Percentiles rank a stretch among this genome's conserved stretches.
Conservation (phyloP, 176 grass and related monocot genomes). For the Carex parvula region DNA sequence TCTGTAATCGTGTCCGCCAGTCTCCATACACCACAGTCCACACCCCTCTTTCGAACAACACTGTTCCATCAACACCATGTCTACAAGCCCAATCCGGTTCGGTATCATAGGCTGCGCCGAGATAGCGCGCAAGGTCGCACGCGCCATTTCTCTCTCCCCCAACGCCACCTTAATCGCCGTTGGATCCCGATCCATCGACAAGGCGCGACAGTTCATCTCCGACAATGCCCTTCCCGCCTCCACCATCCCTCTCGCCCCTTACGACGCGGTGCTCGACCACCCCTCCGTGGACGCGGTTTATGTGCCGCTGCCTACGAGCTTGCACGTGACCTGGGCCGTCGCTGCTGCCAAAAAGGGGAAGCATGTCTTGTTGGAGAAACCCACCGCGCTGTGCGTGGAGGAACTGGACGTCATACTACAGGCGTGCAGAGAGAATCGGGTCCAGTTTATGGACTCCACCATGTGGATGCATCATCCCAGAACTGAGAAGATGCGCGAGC, state of each 20-base stretch:
- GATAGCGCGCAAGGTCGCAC: slow-evolving; percentile 67
- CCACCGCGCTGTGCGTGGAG: slow-evolving; percentile 58
- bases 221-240: slow-evolving; percentile 35
- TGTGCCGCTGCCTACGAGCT: slow-evolving; percentile 68
- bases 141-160: slow-evolving; percentile 51
- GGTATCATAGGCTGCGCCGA: slow-evolving; percentile 72
- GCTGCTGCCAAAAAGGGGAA: slow-evolving; percentile 52
- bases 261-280: slow-evolving; percentile 68
- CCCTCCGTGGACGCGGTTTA: slow-evolving; percentile 68
- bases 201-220: slow-evolving; percentile 57
- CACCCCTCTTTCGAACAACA: background rate
- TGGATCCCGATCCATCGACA: slow-evolving; percentile 51
- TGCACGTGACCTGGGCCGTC: slow-evolving; percentile 65
- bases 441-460: slow-evolving; percentile 89
- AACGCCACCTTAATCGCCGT: slow-evolving; percentile 46
- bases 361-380: slow-evolving; percentile 90
- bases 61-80: slow-evolving; percentile 16
- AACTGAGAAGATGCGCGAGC: slow-evolving; percentile 69
- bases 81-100: slow-evolving; percentile 46
- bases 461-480: slow-evolving; percentile 97
- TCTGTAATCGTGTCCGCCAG: background rate
- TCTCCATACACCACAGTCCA: background rate
- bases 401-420: slow-evolving; percentile 65
- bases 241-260: slow-evolving; percentile 47
- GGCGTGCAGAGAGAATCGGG: slow-evolving; percentile 37